These are phyloP conservation scores for Diplodia intermedia DNA, from an alignment of 2,329 filamentous ascomycete species.

Conservation along the genomic window DNA sequence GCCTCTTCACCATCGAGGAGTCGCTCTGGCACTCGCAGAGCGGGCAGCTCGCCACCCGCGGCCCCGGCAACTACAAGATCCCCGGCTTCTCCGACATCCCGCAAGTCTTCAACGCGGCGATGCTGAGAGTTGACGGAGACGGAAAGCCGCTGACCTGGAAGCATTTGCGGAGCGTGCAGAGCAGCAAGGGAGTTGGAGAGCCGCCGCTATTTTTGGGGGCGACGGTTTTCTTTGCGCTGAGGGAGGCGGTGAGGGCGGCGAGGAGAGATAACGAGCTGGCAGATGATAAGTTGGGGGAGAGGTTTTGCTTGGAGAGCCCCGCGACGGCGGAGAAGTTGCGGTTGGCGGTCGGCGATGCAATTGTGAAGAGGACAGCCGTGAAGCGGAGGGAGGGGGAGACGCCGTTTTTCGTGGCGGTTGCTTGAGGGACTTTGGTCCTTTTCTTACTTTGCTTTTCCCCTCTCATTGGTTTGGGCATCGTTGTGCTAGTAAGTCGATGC, in stretches of 20 bases:
- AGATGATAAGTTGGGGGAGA: constrained; percentile 53
- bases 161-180: constrained; percentile 81
- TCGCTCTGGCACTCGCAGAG: constrained; percentile 66
- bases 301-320: constrained; percentile 75
- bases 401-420: constrained; percentile 69
- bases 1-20: constrained; percentile 79
- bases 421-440: constrained; percentile 1
- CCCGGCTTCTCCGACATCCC: constrained; percentile 88
- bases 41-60: constrained; percentile 68
- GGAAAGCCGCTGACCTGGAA: constrained; percentile 71
- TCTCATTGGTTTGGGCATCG: background rate
- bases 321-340: constrained; percentile 83
- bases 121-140: constrained; percentile 71
- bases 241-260: constrained; percentile 79
- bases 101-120: constrained; percentile 79
- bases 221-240: constrained; percentile 83
- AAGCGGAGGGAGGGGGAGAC: constrained; percentile 74
- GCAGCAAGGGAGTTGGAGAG: constrained; percentile 78
- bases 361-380: constrained; percentile 74
- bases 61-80: constrained; percentile 80
- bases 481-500: background rate
- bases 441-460: background rate
- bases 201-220: constrained; percentile 79
- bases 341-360: constrained; percentile 77
- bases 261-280: constrained; percentile 58